Conservation (phyloP, 495 filamentous ascomycete genomes). For the Aspergillus egyptiacus region DNA sequence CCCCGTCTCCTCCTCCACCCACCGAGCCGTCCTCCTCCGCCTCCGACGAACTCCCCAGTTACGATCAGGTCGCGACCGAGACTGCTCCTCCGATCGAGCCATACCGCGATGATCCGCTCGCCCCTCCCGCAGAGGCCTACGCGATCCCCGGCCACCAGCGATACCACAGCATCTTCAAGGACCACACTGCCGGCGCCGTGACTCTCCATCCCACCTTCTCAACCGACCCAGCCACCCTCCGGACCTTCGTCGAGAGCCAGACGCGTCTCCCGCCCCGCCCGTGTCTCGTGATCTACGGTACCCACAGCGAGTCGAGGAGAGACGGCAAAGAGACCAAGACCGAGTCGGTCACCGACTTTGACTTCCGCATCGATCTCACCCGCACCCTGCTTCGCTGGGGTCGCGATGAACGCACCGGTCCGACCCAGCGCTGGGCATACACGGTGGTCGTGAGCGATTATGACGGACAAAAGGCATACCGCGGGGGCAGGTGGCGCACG, state of each 20-base stretch:
- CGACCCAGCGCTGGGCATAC: constrained; percentile 12
- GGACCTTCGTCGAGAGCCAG: constrained; percentile 25
- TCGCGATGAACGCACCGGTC: background rate
- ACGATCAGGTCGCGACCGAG: constrained; percentile 8
- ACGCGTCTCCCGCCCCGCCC: constrained; percentile 33
- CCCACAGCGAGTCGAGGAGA: constrained; percentile 26
- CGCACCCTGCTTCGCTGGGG: constrained; percentile 6
- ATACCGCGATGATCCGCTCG: background rate
- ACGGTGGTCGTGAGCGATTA: constrained; percentile 23
- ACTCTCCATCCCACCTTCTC: constrained; percentile 26
- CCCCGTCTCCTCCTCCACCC: background rate
- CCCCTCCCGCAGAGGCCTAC: constrained; percentile 1
- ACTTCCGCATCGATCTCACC: constrained; percentile 34
- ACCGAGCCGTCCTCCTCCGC: background rate
- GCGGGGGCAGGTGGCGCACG: constrained; percentile 25
- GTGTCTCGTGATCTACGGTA: constrained; percentile 28
- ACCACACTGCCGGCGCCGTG: constrained; percentile 18
- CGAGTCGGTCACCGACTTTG: constrained; percentile 33
- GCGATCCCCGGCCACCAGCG: constrained; percentile 4
- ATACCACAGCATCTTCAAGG: constrained; percentile 9
- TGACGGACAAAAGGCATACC: constrained; percentile 25
- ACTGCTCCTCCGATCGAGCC: background rate
- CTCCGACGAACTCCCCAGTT: constrained; percentile 10
- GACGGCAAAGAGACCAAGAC: constrained; percentile 28
- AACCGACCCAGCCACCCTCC: constrained; percentile 19